Evolutionary conservation across 176 grass and related monocot species (phyloP).

Genomic region (Tillandsia fasciculata): DNA sequence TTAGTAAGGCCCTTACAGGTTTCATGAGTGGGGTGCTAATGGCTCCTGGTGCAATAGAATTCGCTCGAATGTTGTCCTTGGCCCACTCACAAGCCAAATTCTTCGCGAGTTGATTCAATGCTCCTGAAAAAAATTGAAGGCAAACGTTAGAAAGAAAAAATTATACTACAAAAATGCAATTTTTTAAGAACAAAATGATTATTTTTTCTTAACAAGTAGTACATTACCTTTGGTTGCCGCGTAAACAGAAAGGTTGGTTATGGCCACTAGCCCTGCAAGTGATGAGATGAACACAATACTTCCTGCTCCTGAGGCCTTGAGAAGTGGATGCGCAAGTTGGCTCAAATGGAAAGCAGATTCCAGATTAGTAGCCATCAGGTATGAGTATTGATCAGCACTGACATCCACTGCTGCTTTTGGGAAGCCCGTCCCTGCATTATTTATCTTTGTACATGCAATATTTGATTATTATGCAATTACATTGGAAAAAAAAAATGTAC

Average conservation of each 20-base stretch:
- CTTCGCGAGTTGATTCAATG: not conserved
- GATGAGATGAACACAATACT: conserved; percentile 17
- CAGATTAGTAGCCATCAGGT: conserved; percentile 12
- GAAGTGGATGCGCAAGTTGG: conserved; percentile 6
- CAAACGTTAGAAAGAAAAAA: not conserved
- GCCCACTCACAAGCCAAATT: conserved; percentile 2
- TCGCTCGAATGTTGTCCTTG: not conserved
- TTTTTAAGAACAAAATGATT: not conserved
- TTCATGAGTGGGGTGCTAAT: conserved; percentile 25
- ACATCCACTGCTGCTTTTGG: not conserved
- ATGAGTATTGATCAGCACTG: not conserved
- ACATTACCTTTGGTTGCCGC: not conserved
- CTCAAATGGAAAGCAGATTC: conserved; percentile 8
- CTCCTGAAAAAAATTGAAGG: not conserved
- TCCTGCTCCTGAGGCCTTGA: conserved; percentile 5
- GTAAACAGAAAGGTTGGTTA: not conserved
- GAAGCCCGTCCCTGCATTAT: not conserved
- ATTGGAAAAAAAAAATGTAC: no score
- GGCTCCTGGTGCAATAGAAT: not conserved
- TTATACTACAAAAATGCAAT: not conserved
- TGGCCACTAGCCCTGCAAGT: not conserved
- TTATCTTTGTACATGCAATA: no score
- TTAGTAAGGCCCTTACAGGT: conserved; percentile 10
- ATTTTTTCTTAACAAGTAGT: not conserved
- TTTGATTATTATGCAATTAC: no score